Percentiles rank a stretch among this genome's conserved stretches.
Evolutionary conservation across 768 basidiomycete species (phyloP).

Genomic region (Albatrellus ellisii): DNA sequence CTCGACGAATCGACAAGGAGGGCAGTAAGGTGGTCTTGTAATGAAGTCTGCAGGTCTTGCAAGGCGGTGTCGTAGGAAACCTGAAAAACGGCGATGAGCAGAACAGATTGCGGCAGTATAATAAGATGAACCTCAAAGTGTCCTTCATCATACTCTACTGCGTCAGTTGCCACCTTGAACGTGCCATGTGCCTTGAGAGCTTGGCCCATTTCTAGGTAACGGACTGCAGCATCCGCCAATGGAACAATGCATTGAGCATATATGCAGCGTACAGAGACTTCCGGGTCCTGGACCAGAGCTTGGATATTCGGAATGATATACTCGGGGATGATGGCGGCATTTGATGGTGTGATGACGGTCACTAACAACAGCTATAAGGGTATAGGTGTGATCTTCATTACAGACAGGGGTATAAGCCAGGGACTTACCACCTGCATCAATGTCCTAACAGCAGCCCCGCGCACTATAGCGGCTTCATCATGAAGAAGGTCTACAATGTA

Average conservation of each 20-base stretch:
- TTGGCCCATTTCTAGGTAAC: conserved; percentile 90
- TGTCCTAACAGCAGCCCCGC: conserved; percentile 65
- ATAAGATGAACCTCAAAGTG: conserved; percentile 73
- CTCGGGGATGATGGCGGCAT: conserved; percentile 75
- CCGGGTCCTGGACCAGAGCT: conserved; percentile 71
- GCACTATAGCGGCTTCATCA: conserved; percentile 75
- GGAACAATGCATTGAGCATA: conserved; percentile 78
- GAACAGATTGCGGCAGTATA: too few relatives aligned
- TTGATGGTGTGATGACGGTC: conserved; percentile 52
- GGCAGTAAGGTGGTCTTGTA: conserved; percentile 79
- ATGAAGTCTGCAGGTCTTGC: conserved; percentile 70
- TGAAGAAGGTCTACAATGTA: conserved; percentile 82
- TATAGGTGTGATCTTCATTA: background rate
- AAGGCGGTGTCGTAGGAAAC: conserved; percentile 84
- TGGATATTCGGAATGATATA: conserved; percentile 89
- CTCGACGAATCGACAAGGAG: conserved; percentile 84
- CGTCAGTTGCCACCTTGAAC: conserved; percentile 48
- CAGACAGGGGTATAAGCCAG: background rate
- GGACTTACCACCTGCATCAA: conserved; percentile 70
- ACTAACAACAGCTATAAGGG: conserved; percentile 38
- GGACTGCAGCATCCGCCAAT: conserved; percentile 74
- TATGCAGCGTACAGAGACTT: conserved; percentile 69
- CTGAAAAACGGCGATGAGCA: too few relatives aligned
- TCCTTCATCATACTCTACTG: conserved; percentile 62
- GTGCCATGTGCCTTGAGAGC: conserved; percentile 76